Evolutionary conservation across 768 basidiomycete species (phyloP).

Genomic region (Cystobasidium tubakii): DNA sequence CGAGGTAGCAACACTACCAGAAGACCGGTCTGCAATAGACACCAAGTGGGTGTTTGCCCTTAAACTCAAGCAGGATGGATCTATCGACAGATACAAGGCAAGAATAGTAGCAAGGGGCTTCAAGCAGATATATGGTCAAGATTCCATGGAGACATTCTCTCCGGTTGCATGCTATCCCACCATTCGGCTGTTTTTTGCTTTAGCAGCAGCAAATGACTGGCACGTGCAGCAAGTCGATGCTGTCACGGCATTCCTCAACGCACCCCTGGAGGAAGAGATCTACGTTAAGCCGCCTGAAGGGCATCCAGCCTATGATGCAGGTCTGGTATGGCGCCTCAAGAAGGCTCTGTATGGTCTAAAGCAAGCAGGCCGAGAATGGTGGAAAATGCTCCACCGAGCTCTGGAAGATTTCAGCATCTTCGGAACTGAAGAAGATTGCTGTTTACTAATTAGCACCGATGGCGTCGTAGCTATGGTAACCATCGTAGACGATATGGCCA

Average conservation of each 20-base stretch:
- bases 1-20: not conserved
- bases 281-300: not conserved
- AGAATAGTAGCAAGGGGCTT: constrained; percentile 9
- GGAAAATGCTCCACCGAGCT: not conserved
- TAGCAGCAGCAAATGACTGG: not conserved
- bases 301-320: not conserved
- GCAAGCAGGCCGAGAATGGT: not conserved
- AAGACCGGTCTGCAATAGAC: not conserved
- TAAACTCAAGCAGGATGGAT: not conserved
- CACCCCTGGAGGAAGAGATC: not conserved
- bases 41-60: not conserved
- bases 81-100: not conserved
- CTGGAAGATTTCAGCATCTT: not conserved
- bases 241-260: constrained; percentile 12
- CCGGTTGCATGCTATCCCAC: not conserved
- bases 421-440: not conserved
- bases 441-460: not conserved
- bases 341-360: constrained; percentile 9
- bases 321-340: not conserved
- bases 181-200: not conserved
- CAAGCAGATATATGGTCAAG: not conserved
- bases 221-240: not conserved
- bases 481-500: not conserved
- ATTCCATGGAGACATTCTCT: not conserved
- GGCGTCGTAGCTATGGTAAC: not conserved